Conservation (phyloP, 2,329 filamentous ascomycete species). For the Clonostachys sp. region DNA sequence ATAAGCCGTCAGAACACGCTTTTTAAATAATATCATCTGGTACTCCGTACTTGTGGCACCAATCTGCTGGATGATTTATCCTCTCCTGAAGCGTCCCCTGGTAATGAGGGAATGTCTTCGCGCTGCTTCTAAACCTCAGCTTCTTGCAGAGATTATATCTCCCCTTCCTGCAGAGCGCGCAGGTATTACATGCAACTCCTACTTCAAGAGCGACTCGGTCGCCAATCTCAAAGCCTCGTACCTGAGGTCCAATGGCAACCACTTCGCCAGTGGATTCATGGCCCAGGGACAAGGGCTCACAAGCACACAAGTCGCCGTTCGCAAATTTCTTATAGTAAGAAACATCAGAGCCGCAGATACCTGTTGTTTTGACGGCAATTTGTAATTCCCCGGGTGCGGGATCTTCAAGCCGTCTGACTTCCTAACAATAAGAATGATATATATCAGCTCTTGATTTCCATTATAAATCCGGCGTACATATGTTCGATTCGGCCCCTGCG, state of each 20-base stretch:
- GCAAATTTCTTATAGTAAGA: slow-evolving; percentile 70
- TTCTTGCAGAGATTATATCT: slow-evolving; percentile 59
- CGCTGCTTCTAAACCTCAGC: slow-evolving; percentile 58
- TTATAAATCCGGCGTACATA: slow-evolving; percentile 1
- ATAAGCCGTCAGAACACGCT: not conserved
- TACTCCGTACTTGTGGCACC: slow-evolving; percentile 52
- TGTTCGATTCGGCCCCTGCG: not conserved
- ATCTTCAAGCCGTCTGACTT: slow-evolving; percentile 41
- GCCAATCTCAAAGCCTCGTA: slow-evolving; percentile 46
- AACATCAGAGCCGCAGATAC: slow-evolving; percentile 67
- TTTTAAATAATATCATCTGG: no score
- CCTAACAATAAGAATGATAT: slow-evolving; percentile 24
- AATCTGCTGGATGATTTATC: slow-evolving; percentile 57
- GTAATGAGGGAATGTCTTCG: slow-evolving; percentile 59
- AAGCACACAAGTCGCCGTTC: slow-evolving; percentile 65
- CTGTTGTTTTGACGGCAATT: slow-evolving; percentile 60
- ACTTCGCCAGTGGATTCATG: slow-evolving; percentile 59
- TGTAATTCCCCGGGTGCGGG: slow-evolving; percentile 53
- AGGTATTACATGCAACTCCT: slow-evolving; percentile 47
- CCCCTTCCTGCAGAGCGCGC: slow-evolving; percentile 45
- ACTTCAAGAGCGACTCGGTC: slow-evolving; percentile 57
- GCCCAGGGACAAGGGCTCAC: slow-evolving; percentile 60
- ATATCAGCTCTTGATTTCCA: not conserved
- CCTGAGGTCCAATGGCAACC: slow-evolving; percentile 47
- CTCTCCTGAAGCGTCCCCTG: slow-evolving; percentile 59